These are phyloP conservation scores for Circinella umbellata DNA, from an alignment of 371 early-diverging fungal genomes.

Conservation along the genomic window DNA sequence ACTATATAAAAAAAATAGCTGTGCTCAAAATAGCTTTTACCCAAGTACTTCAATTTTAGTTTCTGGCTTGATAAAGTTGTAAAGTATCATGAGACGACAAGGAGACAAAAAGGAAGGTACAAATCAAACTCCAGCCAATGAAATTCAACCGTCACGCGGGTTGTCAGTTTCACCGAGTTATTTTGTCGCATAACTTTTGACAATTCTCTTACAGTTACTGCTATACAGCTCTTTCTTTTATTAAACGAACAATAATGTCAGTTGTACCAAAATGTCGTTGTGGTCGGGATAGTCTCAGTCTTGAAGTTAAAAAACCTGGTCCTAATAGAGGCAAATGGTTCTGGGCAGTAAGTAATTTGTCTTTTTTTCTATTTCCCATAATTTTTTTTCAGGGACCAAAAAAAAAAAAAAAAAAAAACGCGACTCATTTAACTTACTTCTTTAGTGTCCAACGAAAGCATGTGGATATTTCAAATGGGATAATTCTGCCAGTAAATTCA, in stretches of 20 bases:
- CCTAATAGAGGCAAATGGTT: constrained; percentile 43
- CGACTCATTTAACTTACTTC: background rate
- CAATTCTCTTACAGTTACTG: no score
- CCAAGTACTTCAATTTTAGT: no score
- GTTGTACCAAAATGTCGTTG: constrained; percentile 11
- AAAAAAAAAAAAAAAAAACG: background rate
- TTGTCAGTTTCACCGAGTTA: no score
- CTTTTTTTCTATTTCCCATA: background rate
- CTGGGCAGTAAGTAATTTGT: constrained; percentile 26
- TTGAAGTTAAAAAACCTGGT: constrained; percentile 16
- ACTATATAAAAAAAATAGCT: no score
- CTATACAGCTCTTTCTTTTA: background rate
- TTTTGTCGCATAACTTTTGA: no score
- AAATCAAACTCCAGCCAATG: no score
- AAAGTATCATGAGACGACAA: no score
- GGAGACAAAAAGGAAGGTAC: no score
- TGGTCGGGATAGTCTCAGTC: constrained; percentile 2
- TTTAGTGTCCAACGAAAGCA: constrained; percentile 34
- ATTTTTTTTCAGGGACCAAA: background rate
- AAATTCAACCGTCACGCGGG: no score
- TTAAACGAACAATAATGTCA: background rate
- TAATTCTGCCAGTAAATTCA: constrained; percentile 29
- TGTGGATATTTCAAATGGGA: constrained; percentile 46
- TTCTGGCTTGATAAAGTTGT: no score
- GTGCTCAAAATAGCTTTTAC: no score